These are phyloP conservation scores for Salix arbutifolia DNA, from an alignment of 345 rosid genomes.

Conservation along the genomic window DNA sequence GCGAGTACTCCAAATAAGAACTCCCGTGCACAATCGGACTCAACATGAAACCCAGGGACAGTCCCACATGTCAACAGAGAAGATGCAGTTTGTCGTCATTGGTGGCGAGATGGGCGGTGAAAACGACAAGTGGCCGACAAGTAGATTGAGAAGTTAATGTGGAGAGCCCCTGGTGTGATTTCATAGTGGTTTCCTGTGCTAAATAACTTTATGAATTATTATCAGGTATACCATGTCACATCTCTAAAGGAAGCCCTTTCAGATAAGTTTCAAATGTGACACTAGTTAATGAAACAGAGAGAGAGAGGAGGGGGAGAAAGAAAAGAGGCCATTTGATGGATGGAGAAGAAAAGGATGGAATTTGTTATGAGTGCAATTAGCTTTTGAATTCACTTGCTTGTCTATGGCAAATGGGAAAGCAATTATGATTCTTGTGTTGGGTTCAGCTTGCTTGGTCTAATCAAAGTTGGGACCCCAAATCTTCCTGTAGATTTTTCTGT, in stretches of 20 bases:
- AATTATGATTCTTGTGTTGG: constrained; percentile 8
- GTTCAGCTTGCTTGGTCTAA: constrained; percentile 15
- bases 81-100: not conserved
- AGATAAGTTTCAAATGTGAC: not conserved
- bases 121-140: constrained; percentile 15
- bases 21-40: not conserved
- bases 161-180: not conserved
- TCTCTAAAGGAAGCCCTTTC: not conserved
- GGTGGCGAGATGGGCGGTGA: not conserved
- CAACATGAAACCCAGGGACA: not conserved
- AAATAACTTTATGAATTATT: not conserved
- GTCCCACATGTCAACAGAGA: not conserved
- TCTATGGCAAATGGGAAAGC: not conserved
- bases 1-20: not conserved
- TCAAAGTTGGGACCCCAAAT: constrained; percentile 9
- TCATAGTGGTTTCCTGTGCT: not conserved
- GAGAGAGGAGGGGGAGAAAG: not conserved
- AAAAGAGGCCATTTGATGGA: constrained; percentile 1
- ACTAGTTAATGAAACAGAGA: not conserved
- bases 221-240: not conserved
- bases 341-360: constrained; percentile 1
- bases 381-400: constrained; percentile 4
- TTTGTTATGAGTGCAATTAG: constrained; percentile 6
- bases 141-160: not conserved
- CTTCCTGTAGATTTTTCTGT: constrained; percentile 2